These are phyloP conservation scores for Candida glaebosa DNA, from an alignment of 805 yeast species.

Conservation along the genomic window DNA sequence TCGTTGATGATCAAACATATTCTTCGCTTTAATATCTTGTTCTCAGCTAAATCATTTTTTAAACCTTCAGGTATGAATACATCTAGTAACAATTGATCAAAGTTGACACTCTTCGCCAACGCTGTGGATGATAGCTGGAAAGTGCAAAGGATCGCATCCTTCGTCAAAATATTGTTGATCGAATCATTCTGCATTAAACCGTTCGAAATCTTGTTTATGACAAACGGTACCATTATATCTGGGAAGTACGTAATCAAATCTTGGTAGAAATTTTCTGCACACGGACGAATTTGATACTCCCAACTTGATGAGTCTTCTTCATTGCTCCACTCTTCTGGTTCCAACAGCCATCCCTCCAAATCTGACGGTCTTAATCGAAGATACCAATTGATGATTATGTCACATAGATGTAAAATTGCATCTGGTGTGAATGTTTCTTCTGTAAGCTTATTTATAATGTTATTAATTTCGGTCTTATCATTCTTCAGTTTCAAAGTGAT, in stretches of 20 bases:
- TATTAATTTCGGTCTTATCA: constrained; percentile 60
- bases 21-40: constrained; percentile 69
- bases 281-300: constrained; percentile 81
- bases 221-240: constrained; percentile 48
- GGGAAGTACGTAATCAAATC: constrained; percentile 67
- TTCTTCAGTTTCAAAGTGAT: constrained; percentile 59
- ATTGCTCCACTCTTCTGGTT: constrained; percentile 91
- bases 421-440: constrained; percentile 56
- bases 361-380: constrained; percentile 71
- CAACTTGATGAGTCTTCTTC: constrained; percentile 75
- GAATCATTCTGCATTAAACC: constrained; percentile 27
- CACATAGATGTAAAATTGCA: constrained; percentile 56
- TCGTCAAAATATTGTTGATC: constrained; percentile 54
- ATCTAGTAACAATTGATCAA: constrained; percentile 57
- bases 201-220: constrained; percentile 56
- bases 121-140: constrained; percentile 74
- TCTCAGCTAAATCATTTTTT: constrained; percentile 43
- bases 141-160: constrained; percentile 79
- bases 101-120: constrained; percentile 62
- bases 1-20: constrained; percentile 72
- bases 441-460: constrained; percentile 52
- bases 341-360: constrained; percentile 74
- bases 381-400: constrained; percentile 69
- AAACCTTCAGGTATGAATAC: constrained; percentile 67
- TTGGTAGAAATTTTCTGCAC: constrained; percentile 82